A percentile compares a stretch with the other conserved stretches of the same genome.
phyloP scores from a whole-genome alignment of 805 yeast species.

The Candida sithepensis region DNA sequence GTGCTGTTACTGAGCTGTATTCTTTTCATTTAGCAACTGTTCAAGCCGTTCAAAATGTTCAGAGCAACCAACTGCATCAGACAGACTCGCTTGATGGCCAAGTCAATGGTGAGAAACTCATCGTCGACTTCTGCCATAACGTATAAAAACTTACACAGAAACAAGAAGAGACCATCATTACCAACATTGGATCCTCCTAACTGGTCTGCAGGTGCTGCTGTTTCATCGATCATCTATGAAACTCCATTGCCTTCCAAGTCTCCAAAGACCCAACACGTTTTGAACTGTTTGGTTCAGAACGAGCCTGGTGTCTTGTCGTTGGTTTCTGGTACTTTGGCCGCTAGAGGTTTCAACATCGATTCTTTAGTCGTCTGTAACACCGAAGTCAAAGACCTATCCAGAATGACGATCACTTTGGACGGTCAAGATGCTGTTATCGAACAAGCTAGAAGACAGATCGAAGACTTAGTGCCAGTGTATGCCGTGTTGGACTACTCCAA shows the following conservation, averaged over 20 bases:
- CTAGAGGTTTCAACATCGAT: conserved; percentile 97
- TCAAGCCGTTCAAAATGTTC: conserved; percentile 9
- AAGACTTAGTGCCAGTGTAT: conserved; percentile 96
- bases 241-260: conserved; percentile 65
- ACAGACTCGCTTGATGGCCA: conserved; percentile 10
- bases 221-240: conserved; percentile 90
- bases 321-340: conserved; percentile 93
- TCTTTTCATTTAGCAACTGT: not conserved
- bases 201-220: conserved; percentile 97
- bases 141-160: conserved; percentile 86
- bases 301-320: conserved; percentile 97
- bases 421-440: conserved; percentile 97
- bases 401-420: conserved; percentile 93
- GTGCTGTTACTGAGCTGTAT: too few species aligned
- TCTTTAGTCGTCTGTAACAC: conserved; percentile 96
- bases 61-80: conserved; percentile 11
- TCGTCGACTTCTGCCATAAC: conserved; percentile 93
- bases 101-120: conserved; percentile 19
- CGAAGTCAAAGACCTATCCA: conserved; percentile 88
- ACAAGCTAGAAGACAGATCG: conserved; percentile 97
- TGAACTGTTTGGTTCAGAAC: conserved; percentile 95
- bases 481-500: conserved; percentile 94
- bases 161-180: conserved; percentile 81
- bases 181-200: conserved; percentile 91
- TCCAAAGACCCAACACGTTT: conserved; percentile 78